A percentile compares a stretch with the other conserved stretches of the same genome.
Conservation (phyloP, 768 basidiomycete genomes). For the Lentinula lateritia region DNA sequence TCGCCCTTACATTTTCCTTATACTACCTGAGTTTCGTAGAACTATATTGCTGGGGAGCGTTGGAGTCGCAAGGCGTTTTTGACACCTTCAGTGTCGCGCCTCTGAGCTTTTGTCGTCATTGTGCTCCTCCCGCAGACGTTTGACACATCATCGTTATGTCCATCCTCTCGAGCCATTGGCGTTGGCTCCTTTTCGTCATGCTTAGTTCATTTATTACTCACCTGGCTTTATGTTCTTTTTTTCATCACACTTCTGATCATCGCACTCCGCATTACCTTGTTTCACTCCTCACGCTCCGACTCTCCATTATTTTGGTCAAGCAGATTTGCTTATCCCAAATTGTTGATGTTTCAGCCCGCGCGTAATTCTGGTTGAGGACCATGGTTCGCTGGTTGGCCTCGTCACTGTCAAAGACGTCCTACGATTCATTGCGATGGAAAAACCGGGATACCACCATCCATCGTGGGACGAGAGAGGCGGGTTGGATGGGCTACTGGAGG, state of each 20-base stretch:
- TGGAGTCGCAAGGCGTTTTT: neutral
- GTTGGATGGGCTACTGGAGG: conserved; percentile 59
- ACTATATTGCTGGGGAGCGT: neutral
- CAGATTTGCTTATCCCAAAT: neutral
- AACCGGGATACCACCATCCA: conserved; percentile 38
- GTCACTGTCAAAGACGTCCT: conserved; percentile 96
- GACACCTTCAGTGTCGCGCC: neutral
- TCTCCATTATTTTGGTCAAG: neutral
- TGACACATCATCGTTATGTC: neutral
- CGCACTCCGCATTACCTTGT: neutral
- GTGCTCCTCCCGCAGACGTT: neutral
- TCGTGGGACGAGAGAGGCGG: conserved; percentile 62
- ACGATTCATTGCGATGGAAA: conserved; percentile 69
- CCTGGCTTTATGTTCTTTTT: neutral
- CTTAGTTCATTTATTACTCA: neutral
- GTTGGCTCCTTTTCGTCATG: neutral
- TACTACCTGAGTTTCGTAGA: no score
- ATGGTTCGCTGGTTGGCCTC: conserved; percentile 76
- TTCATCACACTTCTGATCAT: neutral
- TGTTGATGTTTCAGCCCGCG: conserved; percentile 50
- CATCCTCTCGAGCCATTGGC: neutral
- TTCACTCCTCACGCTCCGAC: neutral
- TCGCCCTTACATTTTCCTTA: no score
- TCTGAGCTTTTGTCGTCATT: conserved; percentile 1
- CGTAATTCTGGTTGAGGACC: conserved; percentile 90